Percentiles rank a stretch among this genome's conserved stretches.
phyloP scores from a whole-genome alignment of 2,329 filamentous ascomycete genomes.

The Aspergillus chevalieri region DNA sequence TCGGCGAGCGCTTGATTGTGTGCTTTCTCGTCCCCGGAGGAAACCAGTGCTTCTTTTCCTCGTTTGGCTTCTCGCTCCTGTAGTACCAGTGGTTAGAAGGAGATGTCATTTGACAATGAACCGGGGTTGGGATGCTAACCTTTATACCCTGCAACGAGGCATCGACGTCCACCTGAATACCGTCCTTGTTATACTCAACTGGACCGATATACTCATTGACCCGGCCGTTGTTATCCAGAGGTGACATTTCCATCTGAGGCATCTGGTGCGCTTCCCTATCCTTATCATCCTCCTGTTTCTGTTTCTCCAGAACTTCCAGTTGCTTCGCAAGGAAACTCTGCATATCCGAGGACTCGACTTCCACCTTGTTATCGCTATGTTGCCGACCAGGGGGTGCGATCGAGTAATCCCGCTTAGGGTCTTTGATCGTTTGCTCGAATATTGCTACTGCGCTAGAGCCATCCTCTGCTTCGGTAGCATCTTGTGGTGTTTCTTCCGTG shows the following conservation, averaged over 20 bases:
- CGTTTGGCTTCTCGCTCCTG: slow-evolving; percentile 42
- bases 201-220: slow-evolving; percentile 81
- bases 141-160: slow-evolving; percentile 84
- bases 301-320: slow-evolving; percentile 65
- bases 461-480: slow-evolving; percentile 20
- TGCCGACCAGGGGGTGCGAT: slow-evolving; percentile 47
- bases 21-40: slow-evolving; percentile 42
- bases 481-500: slow-evolving; percentile 16
- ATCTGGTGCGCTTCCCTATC: slow-evolving; percentile 29
- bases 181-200: slow-evolving; percentile 96
- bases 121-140: slow-evolving; percentile 44
- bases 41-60: slow-evolving; percentile 27
- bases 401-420: slow-evolving; percentile 61
- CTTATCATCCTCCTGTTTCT: slow-evolving; percentile 51
- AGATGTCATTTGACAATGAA: background rate
- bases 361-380: slow-evolving; percentile 38
- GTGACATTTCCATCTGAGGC: slow-evolving; percentile 31
- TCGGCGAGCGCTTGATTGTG: slow-evolving; percentile 55
- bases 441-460: slow-evolving; percentile 60
- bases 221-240: slow-evolving; percentile 34
- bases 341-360: slow-evolving; percentile 65
- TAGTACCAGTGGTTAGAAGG: slow-evolving; percentile 7
- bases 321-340: slow-evolving; percentile 74
- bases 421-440: slow-evolving; percentile 74
- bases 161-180: slow-evolving; percentile 91